Evolutionary conservation across 1,139 yeast genomes (phyloP), one percentile per base, ranked within the genome.

Genomic region (Eremothecium coryli): DNA sequence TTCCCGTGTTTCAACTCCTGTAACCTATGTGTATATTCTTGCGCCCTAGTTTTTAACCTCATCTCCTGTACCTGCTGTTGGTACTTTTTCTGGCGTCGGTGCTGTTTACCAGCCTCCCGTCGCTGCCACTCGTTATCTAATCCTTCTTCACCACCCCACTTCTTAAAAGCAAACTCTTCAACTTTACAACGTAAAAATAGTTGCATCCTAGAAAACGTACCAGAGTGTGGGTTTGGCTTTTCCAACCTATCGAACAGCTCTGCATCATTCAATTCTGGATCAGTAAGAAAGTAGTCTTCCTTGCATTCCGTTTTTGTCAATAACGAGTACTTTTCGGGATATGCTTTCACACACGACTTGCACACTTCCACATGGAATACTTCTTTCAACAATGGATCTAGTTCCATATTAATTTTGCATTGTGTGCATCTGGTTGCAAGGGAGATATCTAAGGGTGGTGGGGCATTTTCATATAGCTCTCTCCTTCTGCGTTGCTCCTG

Each of bases 231-330:
- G 51, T 93, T 93, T 5, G 95, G 88, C 48, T 88, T 82, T 45
- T 86, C 95, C 40, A 88, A 64, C 44, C 93, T 73, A 5, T 82
- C 81, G 42, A 93, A 65, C 18, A 86, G 60, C 2, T 61, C 65
- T 3, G 59, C 60, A 55, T 93, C 98, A 35, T 74, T 70, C 26
- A 93, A 65, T 56, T 93, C 98, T 0, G 96, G 93, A 38, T 90
- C 97, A 0, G 98, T 90, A 24, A 90, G 58, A 29, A 90, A 69
- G 52, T 93, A 93, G 60, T 93, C 99, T 46, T 82, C 93, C 34
- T 77, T 73, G 56, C 96, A 85, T 59, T 93, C 99, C 0, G 99
- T 93, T 59, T 93, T 93, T 8, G 98, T 93, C 34, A 93, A 62
- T 21, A 93, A 59, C 0, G 97, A 74, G 53, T 88, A 93, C 53